A percentile compares a stretch with the other conserved stretches of the same genome.
Conservation (phyloP, 768 basidiomycete species). For the Strobilomyces confusus region DNA sequence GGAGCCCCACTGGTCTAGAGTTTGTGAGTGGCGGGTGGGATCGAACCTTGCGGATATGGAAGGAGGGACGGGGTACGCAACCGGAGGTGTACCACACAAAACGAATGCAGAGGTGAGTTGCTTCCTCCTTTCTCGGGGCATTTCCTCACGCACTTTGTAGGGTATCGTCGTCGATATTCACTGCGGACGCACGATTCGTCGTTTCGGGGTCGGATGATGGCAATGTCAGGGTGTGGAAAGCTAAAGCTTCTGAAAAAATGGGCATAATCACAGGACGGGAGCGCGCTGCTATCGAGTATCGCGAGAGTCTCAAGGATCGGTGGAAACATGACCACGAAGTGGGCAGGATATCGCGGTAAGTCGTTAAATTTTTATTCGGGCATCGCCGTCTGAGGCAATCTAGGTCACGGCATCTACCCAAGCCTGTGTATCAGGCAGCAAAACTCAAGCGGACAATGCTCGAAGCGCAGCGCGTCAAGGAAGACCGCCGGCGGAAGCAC, state of each 20-base stretch:
- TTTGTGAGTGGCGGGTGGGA: conserved; percentile 98
- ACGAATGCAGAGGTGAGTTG: conserved; percentile 88
- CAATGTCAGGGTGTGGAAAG: conserved; percentile 94
- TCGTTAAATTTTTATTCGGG: conserved; percentile 7
- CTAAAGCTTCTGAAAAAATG: conserved; percentile 86
- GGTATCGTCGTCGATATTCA: conserved; percentile 85
- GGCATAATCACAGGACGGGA: conserved; percentile 90
- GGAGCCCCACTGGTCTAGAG: conserved; percentile 93
- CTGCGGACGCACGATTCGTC: conserved; percentile 87
- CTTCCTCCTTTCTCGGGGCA: background rate
- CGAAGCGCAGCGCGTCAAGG: conserved; percentile 84
- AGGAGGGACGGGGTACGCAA: conserved; percentile 72
- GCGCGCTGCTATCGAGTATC: conserved; percentile 88
- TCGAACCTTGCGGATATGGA: conserved; percentile 91
- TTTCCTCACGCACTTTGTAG: conserved; percentile 35
- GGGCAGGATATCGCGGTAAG: conserved; percentile 74
- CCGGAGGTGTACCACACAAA: conserved; percentile 97
- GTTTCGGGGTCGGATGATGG: conserved; percentile 92
- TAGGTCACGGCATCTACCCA: conserved; percentile 81
- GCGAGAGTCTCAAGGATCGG: conserved; percentile 79
- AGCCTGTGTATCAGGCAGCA: conserved; percentile 83
- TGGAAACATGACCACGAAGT: conserved; percentile 88
- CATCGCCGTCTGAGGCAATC: conserved; percentile 1
- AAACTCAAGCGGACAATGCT: conserved; percentile 92
- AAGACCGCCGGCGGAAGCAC: conserved; percentile 88